Percentiles rank a stretch among this genome's conserved stretches.
Evolutionary conservation across 148 eudicot species (phyloP).

Genomic region (Rhododendron williamsianum): DNA sequence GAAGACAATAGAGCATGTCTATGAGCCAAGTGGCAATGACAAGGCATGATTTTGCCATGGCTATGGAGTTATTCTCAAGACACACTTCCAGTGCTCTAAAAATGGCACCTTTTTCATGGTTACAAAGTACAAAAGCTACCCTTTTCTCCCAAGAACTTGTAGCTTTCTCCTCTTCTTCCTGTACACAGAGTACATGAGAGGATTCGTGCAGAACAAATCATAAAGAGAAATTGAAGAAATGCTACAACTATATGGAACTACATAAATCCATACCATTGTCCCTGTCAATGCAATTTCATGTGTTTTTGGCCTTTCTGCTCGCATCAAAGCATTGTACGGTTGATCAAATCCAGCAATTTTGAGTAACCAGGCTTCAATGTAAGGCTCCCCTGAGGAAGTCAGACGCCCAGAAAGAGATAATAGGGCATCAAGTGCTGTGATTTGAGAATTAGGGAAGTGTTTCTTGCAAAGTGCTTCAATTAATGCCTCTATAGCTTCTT

Average conservation of each 20-base stretch:
- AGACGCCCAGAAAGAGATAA: conserved; percentile 38
- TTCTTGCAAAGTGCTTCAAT: conserved; percentile 38
- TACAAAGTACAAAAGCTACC: conserved; percentile 44
- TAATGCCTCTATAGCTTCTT: conserved; percentile 51
- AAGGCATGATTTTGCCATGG: conserved; percentile 41
- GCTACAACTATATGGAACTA: background rate
- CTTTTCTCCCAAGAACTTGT: conserved; percentile 44
- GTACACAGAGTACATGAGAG: background rate
- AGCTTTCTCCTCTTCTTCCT: conserved; percentile 53
- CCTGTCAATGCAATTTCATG: conserved; percentile 18
- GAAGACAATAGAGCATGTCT: conserved; percentile 38
- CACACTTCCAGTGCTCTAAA: conserved; percentile 47
- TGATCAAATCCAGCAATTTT: conserved; percentile 45
- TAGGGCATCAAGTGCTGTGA: conserved; percentile 38
- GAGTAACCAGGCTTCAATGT: conserved; percentile 44
- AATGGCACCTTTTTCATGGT: conserved; percentile 45
- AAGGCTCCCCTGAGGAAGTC: conserved; percentile 31
- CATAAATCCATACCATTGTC: conserved; percentile 18
- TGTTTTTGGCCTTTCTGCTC: conserved; percentile 18
- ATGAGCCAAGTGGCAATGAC: conserved; percentile 42
- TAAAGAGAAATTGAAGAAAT: background rate
- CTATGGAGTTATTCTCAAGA: conserved; percentile 38
- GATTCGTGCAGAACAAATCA: background rate
- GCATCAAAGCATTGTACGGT: conserved; percentile 32
- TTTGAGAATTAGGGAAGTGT: conserved; percentile 44